Percentiles rank a stretch among this genome's conserved stretches.
Conservation (phyloP, 805 yeast genomes). For the Schizosaccharomyces lindneri region DNA sequence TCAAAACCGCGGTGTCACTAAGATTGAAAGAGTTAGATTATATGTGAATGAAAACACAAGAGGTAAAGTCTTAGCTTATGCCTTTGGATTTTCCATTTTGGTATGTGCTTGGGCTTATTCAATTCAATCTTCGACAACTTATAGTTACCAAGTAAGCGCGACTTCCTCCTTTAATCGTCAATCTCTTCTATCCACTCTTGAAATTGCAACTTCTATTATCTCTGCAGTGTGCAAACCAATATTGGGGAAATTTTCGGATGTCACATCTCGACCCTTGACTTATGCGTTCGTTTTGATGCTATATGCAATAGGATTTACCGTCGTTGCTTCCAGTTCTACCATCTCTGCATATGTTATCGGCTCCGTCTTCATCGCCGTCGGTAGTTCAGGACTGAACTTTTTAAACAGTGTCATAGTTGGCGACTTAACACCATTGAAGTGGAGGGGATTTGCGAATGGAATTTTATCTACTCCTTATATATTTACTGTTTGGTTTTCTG, state of each 20-base stretch:
- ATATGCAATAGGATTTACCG: conserved; percentile 16
- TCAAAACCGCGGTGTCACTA: neutral
- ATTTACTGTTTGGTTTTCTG: neutral
- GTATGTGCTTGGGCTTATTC: neutral
- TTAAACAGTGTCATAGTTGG: conserved; percentile 15
- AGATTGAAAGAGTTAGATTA: neutral
- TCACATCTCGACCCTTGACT: conserved; percentile 19
- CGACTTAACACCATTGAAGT: conserved; percentile 12
- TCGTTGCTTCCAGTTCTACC: conserved; percentile 16
- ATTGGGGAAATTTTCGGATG: conserved; percentile 20
- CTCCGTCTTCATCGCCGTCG: conserved; percentile 17
- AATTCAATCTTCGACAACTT: neutral
- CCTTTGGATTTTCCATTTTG: neutral
- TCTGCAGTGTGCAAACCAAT: conserved; percentile 18
- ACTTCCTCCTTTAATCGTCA: neutral
- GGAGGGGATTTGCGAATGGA: conserved; percentile 17
- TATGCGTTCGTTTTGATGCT: conserved; percentile 14
- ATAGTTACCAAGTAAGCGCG: neutral
- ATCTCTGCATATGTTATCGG: conserved; percentile 17
- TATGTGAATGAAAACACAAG: neutral
- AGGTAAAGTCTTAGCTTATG: neutral
- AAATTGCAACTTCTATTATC: conserved; percentile 19
- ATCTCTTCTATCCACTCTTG: conserved; percentile 18
- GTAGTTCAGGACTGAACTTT: conserved; percentile 17
- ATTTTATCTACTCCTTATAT: conserved; percentile 18